Percentiles rank a stretch among this genome's conserved stretches.
Evolutionary conservation across 139 green algal species (phyloP).

Genomic region (Chara braunii): DNA sequence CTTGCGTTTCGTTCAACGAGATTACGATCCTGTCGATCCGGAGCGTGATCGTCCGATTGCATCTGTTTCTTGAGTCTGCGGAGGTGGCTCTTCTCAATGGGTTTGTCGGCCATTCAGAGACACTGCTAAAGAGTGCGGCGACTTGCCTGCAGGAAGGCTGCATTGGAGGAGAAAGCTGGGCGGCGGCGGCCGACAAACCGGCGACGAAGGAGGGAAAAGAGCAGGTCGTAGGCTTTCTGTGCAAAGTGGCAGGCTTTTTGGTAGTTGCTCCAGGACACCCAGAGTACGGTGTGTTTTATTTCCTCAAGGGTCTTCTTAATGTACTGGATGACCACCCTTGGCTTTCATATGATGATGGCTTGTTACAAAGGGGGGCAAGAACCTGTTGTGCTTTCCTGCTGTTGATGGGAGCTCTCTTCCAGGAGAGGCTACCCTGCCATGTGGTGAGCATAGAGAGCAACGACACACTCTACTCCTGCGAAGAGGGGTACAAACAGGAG

Average conservation of each 20-base stretch:
- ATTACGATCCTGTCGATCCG: background rate
- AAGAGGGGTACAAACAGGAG: too few species aligned
- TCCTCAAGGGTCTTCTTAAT: conserved; percentile 1
- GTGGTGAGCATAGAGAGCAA: too few species aligned
- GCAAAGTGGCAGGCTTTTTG: conserved; percentile 3
- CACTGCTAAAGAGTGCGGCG: conserved; percentile 9
- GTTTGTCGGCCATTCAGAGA: conserved; percentile 2
- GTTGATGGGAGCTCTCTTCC: too few species aligned
- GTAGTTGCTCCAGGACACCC: conserved; percentile 8
- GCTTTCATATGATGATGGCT: too few species aligned
- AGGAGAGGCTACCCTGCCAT: too few species aligned
- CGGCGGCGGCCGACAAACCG: background rate
- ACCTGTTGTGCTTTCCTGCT: too few species aligned
- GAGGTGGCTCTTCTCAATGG: conserved; percentile 20
- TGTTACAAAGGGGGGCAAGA: too few species aligned
- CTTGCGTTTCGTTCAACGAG: conserved; percentile 1
- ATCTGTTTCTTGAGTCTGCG: conserved; percentile 6
- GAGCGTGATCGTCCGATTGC: background rate
- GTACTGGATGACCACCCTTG: conserved; percentile 8
- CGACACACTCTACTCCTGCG: too few species aligned
- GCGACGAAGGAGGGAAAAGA: conserved; percentile 2
- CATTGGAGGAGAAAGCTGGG: background rate
- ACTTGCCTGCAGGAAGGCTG: conserved; percentile 12
- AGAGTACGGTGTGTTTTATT: conserved; percentile 4
- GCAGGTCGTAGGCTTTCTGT: background rate